phyloP scores from a whole-genome alignment of 1,139 yeast species.

The Yamadazyma taylorii region DNA sequence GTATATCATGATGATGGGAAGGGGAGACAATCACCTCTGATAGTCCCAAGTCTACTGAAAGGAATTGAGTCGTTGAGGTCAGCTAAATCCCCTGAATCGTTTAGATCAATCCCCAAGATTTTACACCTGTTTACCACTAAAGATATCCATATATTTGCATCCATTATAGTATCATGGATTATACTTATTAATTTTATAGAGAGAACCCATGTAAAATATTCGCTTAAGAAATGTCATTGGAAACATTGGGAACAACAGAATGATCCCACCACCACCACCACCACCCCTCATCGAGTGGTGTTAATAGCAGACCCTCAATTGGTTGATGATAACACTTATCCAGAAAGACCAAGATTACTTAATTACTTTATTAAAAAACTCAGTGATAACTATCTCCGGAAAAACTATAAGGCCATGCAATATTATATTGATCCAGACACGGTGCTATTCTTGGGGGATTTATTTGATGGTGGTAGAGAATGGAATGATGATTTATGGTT shows the following conservation, averaged over 20 bases:
- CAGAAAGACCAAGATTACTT: constrained; percentile 48
- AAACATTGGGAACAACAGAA: constrained; percentile 59
- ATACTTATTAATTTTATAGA: constrained; percentile 59
- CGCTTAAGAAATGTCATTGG: constrained; percentile 62
- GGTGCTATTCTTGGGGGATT: constrained; percentile 80
- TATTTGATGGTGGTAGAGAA: constrained; percentile 93
- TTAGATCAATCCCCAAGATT: too few species aligned
- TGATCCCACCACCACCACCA: constrained; percentile 36
- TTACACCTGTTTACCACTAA: background rate
- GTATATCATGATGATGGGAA: constrained; percentile 7
- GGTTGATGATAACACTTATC: constrained; percentile 76
- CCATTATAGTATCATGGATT: constrained; percentile 38
- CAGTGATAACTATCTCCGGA: constrained; percentile 74
- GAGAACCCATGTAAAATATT: constrained; percentile 49
- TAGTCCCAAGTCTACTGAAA: background rate
- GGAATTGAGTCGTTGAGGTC: background rate
- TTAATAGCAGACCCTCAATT: constrained; percentile 92
- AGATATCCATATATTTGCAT: constrained; percentile 3
- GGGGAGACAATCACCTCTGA: background rate
- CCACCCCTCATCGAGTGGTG: constrained; percentile 59
- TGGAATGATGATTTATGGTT: constrained; percentile 69
- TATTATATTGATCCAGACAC: constrained; percentile 67
- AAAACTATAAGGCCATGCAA: constrained; percentile 71
- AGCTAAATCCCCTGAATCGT: too few species aligned
- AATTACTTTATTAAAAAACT: constrained; percentile 48